Evolutionary conservation across 345 rosid genomes (phyloP).

Genomic region (Ceriops tagal): DNA sequence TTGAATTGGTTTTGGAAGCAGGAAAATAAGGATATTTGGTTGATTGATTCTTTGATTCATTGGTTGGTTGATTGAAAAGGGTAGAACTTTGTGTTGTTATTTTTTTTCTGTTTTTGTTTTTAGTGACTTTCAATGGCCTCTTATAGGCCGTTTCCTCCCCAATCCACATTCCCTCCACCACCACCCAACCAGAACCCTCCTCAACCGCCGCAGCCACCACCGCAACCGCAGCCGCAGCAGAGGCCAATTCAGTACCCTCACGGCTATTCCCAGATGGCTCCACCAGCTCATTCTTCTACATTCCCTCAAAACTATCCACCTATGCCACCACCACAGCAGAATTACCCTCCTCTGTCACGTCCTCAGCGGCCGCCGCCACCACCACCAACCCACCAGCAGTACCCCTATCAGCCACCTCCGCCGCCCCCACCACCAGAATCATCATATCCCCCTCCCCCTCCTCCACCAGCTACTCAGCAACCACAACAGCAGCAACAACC

Average conservation of each 20-base stretch:
- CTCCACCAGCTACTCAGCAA: slow-evolving; percentile 31
- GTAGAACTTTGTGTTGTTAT: neutral
- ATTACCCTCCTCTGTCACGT: slow-evolving; percentile 26
- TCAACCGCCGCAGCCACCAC: slow-evolving; percentile 22
- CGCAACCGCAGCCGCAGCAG: slow-evolving; percentile 15
- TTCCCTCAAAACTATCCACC: slow-evolving; percentile 29
- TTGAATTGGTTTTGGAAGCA: too few relatives aligned
- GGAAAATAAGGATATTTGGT: too few relatives aligned
- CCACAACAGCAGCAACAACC: slow-evolving; percentile 32
- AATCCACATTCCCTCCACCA: slow-evolving; percentile 16
- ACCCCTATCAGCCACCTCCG: slow-evolving; percentile 60
- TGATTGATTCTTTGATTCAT: neutral
- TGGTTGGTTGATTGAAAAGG: neutral
- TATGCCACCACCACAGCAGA: slow-evolving; percentile 10
- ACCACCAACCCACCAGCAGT: slow-evolving; percentile 61
- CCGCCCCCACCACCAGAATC: slow-evolving; percentile 60
- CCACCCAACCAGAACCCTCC: slow-evolving; percentile 9
- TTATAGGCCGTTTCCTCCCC: slow-evolving; percentile 26
- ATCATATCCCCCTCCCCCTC: slow-evolving; percentile 54
- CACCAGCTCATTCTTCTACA: slow-evolving; percentile 21
- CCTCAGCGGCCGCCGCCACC: slow-evolving; percentile 42
- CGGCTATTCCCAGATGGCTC: slow-evolving; percentile 22
- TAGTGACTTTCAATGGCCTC: slow-evolving; percentile 24
- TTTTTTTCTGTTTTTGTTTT: neutral
- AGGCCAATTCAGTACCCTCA: slow-evolving; percentile 33